A percentile compares a stretch with the other conserved stretches of the same genome.
Conservation (phyloP, 768 basidiomycete species). For the Omphalotus guepiniiformis region DNA sequence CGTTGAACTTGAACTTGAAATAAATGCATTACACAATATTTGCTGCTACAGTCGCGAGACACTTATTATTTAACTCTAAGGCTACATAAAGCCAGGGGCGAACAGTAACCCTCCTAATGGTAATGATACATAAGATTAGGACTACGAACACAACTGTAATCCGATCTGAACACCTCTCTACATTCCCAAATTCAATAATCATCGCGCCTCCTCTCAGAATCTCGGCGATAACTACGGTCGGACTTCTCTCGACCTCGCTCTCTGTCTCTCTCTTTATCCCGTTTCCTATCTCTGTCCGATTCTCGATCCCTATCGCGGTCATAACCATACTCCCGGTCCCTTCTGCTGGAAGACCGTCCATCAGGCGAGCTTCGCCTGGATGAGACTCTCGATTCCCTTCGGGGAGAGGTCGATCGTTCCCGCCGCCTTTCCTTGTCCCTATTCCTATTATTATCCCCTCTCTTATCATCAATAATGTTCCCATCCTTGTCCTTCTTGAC, state of each 20-base stretch:
- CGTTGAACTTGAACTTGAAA: too few species aligned
- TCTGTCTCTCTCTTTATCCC: constrained; percentile 20
- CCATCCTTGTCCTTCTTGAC: constrained; percentile 60
- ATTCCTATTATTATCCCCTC: constrained; percentile 12
- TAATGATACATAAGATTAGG: too few species aligned
- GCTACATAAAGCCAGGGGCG: too few species aligned
- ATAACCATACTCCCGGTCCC: constrained; percentile 24
- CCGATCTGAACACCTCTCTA: too few species aligned
- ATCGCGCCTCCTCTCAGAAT: constrained; percentile 30
- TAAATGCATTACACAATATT: too few species aligned
- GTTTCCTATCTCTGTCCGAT: constrained; percentile 22
- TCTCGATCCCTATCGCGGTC: constrained; percentile 24
- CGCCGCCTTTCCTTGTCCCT: constrained; percentile 18
- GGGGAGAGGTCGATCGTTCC: constrained; percentile 35
- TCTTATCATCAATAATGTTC: constrained; percentile 17
- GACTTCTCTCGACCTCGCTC: constrained; percentile 27
- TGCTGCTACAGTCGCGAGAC: too few species aligned
- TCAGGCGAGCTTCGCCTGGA: constrained; percentile 51
- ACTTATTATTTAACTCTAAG: too few species aligned
- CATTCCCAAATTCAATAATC: too few species aligned
- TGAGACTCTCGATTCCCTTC: constrained; percentile 30
- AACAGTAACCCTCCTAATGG: too few species aligned
- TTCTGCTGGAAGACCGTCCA: constrained; percentile 29
- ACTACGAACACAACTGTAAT: too few species aligned
- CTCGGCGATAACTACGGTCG: constrained; percentile 15